phyloP scores from a whole-genome alignment of 2,329 filamentous ascomycete species.

The Microcyclospora pomicola region DNA sequence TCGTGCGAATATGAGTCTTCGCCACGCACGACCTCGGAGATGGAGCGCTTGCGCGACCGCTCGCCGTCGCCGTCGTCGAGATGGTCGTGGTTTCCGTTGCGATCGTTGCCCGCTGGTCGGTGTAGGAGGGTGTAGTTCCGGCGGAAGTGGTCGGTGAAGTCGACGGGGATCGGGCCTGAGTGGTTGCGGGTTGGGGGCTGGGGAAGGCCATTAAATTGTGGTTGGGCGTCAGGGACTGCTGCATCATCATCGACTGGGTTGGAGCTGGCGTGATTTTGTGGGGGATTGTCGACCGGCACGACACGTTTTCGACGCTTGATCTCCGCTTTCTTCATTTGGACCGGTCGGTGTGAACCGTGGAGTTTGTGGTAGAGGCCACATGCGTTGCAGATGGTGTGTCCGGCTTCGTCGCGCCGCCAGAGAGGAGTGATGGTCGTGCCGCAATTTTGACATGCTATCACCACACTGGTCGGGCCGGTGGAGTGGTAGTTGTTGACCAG shows the following conservation, averaged over 20 bases:
- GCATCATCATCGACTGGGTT: slow-evolving; percentile 11
- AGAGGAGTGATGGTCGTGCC: slow-evolving; percentile 91
- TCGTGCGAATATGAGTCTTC: slow-evolving; percentile 9
- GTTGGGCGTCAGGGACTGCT: not conserved
- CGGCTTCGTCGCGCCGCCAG: slow-evolving; percentile 86
- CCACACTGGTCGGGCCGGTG: slow-evolving; percentile 40
- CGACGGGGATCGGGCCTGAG: slow-evolving; percentile 21
- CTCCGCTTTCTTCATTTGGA: slow-evolving; percentile 97
- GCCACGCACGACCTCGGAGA: slow-evolving; percentile 34
- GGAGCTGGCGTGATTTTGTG: not conserved
- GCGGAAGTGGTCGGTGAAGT: slow-evolving; percentile 23
- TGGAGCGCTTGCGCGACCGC: slow-evolving; percentile 47
- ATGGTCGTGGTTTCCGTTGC: slow-evolving; percentile 36
- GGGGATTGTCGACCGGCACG: slow-evolving; percentile 52
- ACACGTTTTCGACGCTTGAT: slow-evolving; percentile 94
- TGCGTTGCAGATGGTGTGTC: slow-evolving; percentile 96
- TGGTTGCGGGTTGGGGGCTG: not conserved
- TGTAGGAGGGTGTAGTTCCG: not conserved
- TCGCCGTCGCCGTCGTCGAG: slow-evolving; percentile 46
- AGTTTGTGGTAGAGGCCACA: slow-evolving; percentile 96
- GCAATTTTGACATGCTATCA: slow-evolving; percentile 94
- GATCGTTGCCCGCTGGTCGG: slow-evolving; percentile 9
- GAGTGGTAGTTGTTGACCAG: slow-evolving; percentile 10
- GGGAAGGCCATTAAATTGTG: not conserved
- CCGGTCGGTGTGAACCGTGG: slow-evolving; percentile 80